Evolutionary conservation across 371 early-diverging fungal genomes (phyloP).

Genomic region (Mucor indicus): DNA sequence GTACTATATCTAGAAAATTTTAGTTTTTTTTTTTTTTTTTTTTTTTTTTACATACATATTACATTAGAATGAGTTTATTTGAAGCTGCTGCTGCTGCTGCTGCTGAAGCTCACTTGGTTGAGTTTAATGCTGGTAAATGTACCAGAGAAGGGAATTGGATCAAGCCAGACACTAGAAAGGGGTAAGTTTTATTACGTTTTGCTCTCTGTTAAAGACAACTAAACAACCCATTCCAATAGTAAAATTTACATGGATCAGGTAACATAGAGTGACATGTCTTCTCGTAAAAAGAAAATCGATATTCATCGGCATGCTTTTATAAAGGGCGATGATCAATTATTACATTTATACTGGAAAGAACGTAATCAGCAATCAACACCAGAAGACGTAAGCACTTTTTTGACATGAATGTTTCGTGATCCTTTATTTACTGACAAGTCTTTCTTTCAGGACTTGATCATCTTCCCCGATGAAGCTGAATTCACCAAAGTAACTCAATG

Average conservation of each 20-base stretch:
- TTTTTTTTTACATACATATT: slow-evolving; percentile 5
- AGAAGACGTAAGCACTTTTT: slow-evolving; percentile 18
- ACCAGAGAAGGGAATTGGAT: slow-evolving; percentile 66
- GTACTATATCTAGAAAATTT: neutral
- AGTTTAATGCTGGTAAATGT: slow-evolving; percentile 81
- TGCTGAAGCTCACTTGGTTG: slow-evolving; percentile 28
- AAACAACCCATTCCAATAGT: slow-evolving; percentile 15
- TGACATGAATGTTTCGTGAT: neutral
- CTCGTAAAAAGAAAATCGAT: neutral
- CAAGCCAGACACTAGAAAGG: slow-evolving; percentile 72
- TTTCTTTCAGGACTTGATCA: slow-evolving; percentile 55
- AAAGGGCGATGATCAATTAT: slow-evolving; percentile 63
- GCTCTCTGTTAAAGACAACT: neutral
- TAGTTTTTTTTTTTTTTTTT: neutral
- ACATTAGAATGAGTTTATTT: slow-evolving; percentile 20
- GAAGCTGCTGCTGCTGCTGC: slow-evolving; percentile 13
- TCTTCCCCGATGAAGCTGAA: slow-evolving; percentile 78
- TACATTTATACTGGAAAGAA: slow-evolving; percentile 80
- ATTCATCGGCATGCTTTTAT: neutral
- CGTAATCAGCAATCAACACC: slow-evolving; percentile 38
- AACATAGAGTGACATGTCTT: no score
- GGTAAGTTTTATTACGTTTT: slow-evolving; percentile 37
- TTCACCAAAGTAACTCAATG: slow-evolving; percentile 61
- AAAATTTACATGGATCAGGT: slow-evolving; percentile 58
- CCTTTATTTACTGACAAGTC: neutral